A percentile compares a stretch with the other conserved stretches of the same genome.
Evolutionary conservation across 495 filamentous ascomycete species (phyloP).

Genomic region (Aspergillus affinis): DNA sequence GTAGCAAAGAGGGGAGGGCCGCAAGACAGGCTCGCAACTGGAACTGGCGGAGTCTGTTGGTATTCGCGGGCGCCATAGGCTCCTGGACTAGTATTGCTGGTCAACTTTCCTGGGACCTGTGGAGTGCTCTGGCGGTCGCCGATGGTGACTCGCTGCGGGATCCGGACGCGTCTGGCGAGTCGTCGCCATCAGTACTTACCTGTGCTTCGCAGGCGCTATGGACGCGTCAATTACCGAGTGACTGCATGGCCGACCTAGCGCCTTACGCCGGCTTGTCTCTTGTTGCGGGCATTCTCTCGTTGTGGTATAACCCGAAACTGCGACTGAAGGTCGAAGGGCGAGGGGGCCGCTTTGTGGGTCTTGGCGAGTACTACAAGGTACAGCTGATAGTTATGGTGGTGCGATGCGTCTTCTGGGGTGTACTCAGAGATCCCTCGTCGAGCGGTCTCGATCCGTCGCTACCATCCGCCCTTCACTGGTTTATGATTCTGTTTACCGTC

Average conservation of each 20-base stretch:
- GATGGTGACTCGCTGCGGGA: constrained; percentile 13
- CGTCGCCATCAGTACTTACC: constrained; percentile 19
- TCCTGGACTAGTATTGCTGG: constrained; percentile 51
- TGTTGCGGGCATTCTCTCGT: constrained; percentile 51
- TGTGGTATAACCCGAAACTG: constrained; percentile 79
- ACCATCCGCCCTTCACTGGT: constrained; percentile 52
- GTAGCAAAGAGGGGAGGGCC: constrained; percentile 50
- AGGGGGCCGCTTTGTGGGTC: constrained; percentile 61
- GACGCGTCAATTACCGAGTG: constrained; percentile 22
- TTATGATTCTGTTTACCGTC: constrained; percentile 53
- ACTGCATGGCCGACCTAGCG: constrained; percentile 33
- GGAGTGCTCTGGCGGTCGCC: constrained; percentile 27
- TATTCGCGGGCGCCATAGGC: constrained; percentile 48
- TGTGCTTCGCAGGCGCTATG: constrained; percentile 31
- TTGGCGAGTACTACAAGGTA: constrained; percentile 65
- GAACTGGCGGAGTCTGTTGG: constrained; percentile 53
- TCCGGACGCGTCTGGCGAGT: constrained; percentile 8
- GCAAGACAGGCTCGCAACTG: constrained; percentile 36
- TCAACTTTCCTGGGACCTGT: constrained; percentile 44
- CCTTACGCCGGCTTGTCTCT: constrained; percentile 48
- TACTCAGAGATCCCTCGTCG: constrained; percentile 49
- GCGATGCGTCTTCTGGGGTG: constrained; percentile 53
- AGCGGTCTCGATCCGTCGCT: constrained; percentile 40
- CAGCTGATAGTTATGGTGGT: constrained; percentile 61
- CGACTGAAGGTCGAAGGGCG: constrained; percentile 62